Conservation (phyloP, 2,329 filamentous ascomycete species). For the Pseudonectria foliicola region DNA sequence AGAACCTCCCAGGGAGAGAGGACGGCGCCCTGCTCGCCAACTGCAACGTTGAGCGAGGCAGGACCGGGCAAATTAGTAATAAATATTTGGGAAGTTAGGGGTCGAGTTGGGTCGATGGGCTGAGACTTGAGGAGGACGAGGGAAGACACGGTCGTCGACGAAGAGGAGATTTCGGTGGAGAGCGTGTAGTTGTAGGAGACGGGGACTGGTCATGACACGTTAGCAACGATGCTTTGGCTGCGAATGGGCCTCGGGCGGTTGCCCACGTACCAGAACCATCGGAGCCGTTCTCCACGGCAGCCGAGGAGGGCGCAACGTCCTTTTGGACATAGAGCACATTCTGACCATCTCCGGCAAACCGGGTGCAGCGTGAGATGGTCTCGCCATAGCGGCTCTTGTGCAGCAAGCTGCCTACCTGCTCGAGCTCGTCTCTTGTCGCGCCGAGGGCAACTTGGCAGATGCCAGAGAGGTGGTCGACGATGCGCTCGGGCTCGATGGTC, state of each 20-base stretch:
- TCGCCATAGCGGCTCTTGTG: slow-evolving; percentile 65
- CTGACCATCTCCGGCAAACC: slow-evolving; percentile 85
- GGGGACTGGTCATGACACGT: slow-evolving; percentile 26
- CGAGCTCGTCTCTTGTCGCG: slow-evolving; percentile 69
- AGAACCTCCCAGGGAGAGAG: slow-evolving; percentile 86
- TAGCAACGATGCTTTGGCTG: slow-evolving; percentile 4
- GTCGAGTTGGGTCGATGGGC: slow-evolving; percentile 75
- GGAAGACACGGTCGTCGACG: slow-evolving; percentile 73
- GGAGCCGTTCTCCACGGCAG: slow-evolving; percentile 43
- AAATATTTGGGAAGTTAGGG: slow-evolving; percentile 82
- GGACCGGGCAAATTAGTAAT: slow-evolving; percentile 87
- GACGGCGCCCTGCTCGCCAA: slow-evolving; percentile 63
- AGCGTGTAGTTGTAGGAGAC: slow-evolving; percentile 68
- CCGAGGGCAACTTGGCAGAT: slow-evolving; percentile 69
- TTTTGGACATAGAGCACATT: slow-evolving; percentile 88
- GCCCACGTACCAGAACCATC: slow-evolving; percentile 36
- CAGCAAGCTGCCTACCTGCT: slow-evolving; percentile 74
- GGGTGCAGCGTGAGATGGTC: slow-evolving; percentile 77
- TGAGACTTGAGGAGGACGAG: slow-evolving; percentile 85
- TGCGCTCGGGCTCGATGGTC: slow-evolving; percentile 57
- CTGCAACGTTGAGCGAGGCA: slow-evolving; percentile 58
- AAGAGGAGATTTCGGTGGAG: slow-evolving; percentile 72
- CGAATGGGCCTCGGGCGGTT: neutral
- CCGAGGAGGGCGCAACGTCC: slow-evolving; percentile 54
- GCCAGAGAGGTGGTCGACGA: slow-evolving; percentile 65